Evolutionary conservation across 2,329 filamentous ascomycete species (phyloP), one percentile per base, ranked within the genome.

Genomic region (Pyricularia pennisetigena): DNA sequence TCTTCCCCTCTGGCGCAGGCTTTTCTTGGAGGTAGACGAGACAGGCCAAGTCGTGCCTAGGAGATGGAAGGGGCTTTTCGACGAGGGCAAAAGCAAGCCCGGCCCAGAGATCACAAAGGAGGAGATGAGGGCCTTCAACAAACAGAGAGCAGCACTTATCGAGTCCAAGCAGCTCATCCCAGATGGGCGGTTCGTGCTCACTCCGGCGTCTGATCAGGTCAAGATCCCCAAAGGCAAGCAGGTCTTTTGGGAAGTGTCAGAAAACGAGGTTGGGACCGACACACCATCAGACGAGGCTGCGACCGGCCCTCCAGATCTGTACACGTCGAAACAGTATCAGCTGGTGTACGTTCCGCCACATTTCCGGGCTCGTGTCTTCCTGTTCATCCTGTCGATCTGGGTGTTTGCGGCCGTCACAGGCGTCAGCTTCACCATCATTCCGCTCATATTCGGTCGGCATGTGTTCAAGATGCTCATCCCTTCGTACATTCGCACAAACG

Each of bases 181-280:
- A 2, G 88, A 94, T 72, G 95, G 95, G 5, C 87, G 85, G 69
- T 98, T 94, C 76, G 94, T 97, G 28, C 88, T 93, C 64, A 92
- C 93, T n/a, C 95, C 95, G 12, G 94, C 93, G 23, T 97, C 93
- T 0, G 95, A 99, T 76, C 93, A 97, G 76, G 92, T 97, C 72
- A 93, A 96, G 74, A 94, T 98, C 49, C 92, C 93, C 3, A 97
- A 96, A 78, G 91, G 92, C 57, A 85, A 85, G 64, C 81, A 83
- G 20, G 94, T 97, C 3, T 98, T 99, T 74, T 80, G 97, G 23
- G 86, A 91, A 66, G 90, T 94, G 9, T 83, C 86, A 12, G 86
- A 91, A 67, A 78, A 88, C 29, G 90, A 93, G 70, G 81, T 87
- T 62, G 84, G 88, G 57, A 78, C 86, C 49, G 59, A 62, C 29